phyloP scores from a whole-genome alignment of 768 basidiomycete species.

The Mycena sanguinolenta region DNA sequence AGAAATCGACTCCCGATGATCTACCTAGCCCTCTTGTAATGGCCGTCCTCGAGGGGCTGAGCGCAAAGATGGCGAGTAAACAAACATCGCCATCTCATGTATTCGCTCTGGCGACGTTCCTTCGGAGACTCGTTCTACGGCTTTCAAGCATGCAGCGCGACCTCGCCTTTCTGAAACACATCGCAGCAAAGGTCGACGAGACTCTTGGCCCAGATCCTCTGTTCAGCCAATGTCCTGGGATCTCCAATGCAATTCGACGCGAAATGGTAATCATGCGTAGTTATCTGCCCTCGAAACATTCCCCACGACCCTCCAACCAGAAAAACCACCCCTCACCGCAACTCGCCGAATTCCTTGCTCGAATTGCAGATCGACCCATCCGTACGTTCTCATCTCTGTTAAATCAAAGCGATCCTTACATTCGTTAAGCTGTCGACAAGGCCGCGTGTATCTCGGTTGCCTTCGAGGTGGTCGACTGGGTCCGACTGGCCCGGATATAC shows the following conservation, averaged over 20 bases:
- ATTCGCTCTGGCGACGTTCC: conserved; percentile 72
- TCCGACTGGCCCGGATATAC: conserved; percentile 60
- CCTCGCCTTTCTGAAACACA: conserved; percentile 52
- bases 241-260: conserved; percentile 56
- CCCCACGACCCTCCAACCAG: conserved; percentile 8
- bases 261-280: conserved; percentile 59
- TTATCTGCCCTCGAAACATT: conserved; percentile 42
- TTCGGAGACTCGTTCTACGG: conserved; percentile 72
- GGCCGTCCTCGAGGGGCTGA: conserved; percentile 83
- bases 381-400: conserved; percentile 54
- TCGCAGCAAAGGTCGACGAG: conserved; percentile 52
- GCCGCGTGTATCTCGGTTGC: conserved; percentile 54
- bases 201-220: conserved; percentile 46
- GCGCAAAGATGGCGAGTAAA: conserved; percentile 72
- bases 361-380: conserved; percentile 56
- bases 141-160: conserved; percentile 69
- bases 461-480: conserved; percentile 73
- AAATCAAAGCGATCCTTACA: background rate
- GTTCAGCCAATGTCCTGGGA: conserved; percentile 49
- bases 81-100: conserved; percentile 71
- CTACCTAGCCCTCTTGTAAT: conserved; percentile 83
- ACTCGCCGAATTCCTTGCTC: conserved; percentile 59
- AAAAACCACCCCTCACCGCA: conserved; percentile 16
- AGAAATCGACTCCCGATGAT: conserved; percentile 43
- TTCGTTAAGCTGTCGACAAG: conserved; percentile 53